These are phyloP conservation scores for Tylopilus sp. DNA, from an alignment of 1,284 basidiomycete species.

Conservation along the genomic window DNA sequence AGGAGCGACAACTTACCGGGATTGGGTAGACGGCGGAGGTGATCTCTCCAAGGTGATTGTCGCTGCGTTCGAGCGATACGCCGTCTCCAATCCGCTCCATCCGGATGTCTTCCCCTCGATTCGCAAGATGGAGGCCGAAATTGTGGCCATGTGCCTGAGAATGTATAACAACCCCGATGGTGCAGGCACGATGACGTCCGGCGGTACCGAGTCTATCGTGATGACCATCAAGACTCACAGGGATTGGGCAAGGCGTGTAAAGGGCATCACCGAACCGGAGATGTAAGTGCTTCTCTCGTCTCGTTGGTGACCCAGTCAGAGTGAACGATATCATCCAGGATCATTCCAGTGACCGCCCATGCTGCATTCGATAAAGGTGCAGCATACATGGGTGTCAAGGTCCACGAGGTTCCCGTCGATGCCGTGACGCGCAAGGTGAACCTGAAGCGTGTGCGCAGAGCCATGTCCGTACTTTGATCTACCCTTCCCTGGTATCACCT, in stretches of 20 bases:
- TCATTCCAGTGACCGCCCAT: slow-evolving; percentile 84
- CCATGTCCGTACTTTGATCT: slow-evolving; percentile 61
- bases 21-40: slow-evolving; percentile 68
- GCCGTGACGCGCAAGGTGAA: slow-evolving; percentile 74
- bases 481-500: not conserved
- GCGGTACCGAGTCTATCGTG: slow-evolving; percentile 94
- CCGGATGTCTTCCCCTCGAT: slow-evolving; percentile 95
- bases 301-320: not conserved
- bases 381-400: not conserved
- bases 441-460: slow-evolving; percentile 73
- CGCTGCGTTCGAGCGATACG: slow-evolving; percentile 67
- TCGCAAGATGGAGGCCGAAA: slow-evolving; percentile 96
- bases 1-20: not conserved
- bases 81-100: slow-evolving; percentile 88
- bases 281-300: slow-evolving; percentile 61
- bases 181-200: slow-evolving; percentile 90
- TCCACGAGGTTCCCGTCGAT: not conserved
- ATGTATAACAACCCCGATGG: slow-evolving; percentile 84
- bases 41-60: slow-evolving; percentile 74
- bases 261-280: slow-evolving; percentile 89
- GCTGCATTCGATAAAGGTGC: slow-evolving; percentile 67
- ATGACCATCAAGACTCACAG: slow-evolving; percentile 94
- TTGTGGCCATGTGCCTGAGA: slow-evolving; percentile 90
- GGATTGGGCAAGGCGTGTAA: slow-evolving; percentile 84
- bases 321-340: slow-evolving; percentile 41